Percentiles rank a stretch among this genome's conserved stretches.
Conservation (phyloP, 2,329 filamentous ascomycete genomes). For the Nothophaeocryptopus gaeumannii region DNA sequence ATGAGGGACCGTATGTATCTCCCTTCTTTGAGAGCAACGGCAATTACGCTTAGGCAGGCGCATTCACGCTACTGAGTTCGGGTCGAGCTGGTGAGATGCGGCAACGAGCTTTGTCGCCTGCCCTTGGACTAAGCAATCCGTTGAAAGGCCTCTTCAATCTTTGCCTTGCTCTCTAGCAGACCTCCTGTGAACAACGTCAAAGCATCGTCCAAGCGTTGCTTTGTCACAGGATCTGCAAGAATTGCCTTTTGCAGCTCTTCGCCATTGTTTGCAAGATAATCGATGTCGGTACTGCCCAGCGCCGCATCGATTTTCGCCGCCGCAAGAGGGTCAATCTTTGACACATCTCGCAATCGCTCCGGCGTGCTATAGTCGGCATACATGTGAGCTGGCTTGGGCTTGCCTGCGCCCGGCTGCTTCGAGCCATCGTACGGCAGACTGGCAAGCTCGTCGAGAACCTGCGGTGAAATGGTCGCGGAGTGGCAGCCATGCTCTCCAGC, state of each 20-base stretch:
- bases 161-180: constrained; percentile 22
- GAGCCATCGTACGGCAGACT: constrained; percentile 16
- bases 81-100: too few species aligned
- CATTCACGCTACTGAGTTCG: too few species aligned
- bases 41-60: too few species aligned
- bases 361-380: constrained; percentile 16
- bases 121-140: constrained; percentile 1
- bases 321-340: constrained; percentile 18
- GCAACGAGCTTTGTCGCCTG: too few species aligned
- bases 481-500: constrained; percentile 52
- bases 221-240: constrained; percentile 19
- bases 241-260: constrained; percentile 20
- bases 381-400: constrained; percentile 17
- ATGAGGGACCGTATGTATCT: too few species aligned
- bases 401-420: constrained; percentile 20
- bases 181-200: constrained; percentile 21
- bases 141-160: constrained; percentile 19
- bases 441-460: constrained; percentile 43
- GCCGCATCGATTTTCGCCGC: constrained; percentile 8
- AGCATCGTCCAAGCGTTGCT: constrained; percentile 19
- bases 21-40: too few species aligned
- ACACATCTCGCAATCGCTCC: constrained; percentile 17
- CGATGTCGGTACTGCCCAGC: constrained; percentile 15
- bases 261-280: constrained; percentile 22
- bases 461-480: constrained; percentile 59